Base-by-base conservation (phyloP, 768 basidiomycete genomes). In the Amanita pseudoporphyria region DNA sequence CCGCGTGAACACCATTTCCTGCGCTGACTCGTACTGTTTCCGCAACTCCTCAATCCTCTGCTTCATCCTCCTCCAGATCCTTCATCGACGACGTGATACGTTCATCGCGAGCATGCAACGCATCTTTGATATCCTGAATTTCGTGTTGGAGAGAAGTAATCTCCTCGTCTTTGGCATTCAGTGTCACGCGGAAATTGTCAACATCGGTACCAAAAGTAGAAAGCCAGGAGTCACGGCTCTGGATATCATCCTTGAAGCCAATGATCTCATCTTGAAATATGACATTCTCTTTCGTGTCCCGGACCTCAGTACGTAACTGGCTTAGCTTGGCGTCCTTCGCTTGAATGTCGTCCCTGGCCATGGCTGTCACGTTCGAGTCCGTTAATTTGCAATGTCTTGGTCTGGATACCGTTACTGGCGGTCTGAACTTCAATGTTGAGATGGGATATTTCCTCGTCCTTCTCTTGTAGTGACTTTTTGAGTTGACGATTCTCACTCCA, bases 241-340 rank as follows among this genome's bases (percentile, higher is more conserved):
- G 49, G 22, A 50, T 41, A 40, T 35, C 49, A 9, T 36, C 41
- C 22, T 40, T 50, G 32, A 50, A 41, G 4, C 33, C 49, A 10
- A 5, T 28, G 14, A 50, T 33, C 14, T 43, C 49, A 28, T 42
- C 40, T n/a, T 31, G 16, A 10, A 50, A 6, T 0, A n/a, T 9
- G 4, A 50, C 42, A 30, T 50, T 50, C 1, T 42, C 49, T n/a
- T 50, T 50, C n/a, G 49, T 43, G 22, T 50, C 49, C 28, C 22
- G 37, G 7, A 50, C 33, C 3, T 50, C 40, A 30, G 31, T 35
- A n/a, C 41, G 49, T 13, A 50, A 31, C 40, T 36, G 37, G 30
- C 16, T 6, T 5, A 50, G 24, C 21, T 50, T 40, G 21, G 12
- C 22, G 24, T 43, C 39, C 22, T 31, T 50, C 1, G 14, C 21